These are phyloP conservation scores for Spathaspora hagerdaliae DNA, from an alignment of 805 yeast species.

Conservation along the genomic window DNA sequence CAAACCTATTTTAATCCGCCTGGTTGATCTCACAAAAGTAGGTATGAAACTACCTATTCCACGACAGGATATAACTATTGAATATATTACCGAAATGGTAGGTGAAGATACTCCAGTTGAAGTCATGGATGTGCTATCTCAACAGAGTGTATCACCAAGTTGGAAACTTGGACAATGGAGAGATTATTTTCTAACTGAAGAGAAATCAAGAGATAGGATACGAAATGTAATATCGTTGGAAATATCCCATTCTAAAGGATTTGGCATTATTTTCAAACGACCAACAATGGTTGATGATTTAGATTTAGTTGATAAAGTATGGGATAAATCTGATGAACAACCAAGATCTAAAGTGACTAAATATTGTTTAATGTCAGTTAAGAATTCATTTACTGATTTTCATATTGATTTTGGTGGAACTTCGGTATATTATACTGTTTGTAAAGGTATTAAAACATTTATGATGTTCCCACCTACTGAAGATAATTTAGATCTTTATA, in stretches of 20 bases:
- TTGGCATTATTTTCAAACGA: conserved; percentile 49
- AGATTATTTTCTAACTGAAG: conserved; percentile 55
- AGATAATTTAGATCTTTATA: conserved; percentile 56
- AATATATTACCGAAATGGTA: conserved; percentile 50
- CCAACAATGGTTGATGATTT: conserved; percentile 63
- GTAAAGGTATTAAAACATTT: conserved; percentile 72
- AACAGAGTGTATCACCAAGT: conserved; percentile 53
- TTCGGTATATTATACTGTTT: conserved; percentile 80
- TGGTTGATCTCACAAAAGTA: conserved; percentile 20
- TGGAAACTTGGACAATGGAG: conserved; percentile 77
- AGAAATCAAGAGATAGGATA: conserved; percentile 54
- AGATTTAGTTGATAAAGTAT: conserved; percentile 68
- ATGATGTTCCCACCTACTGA: conserved; percentile 76
- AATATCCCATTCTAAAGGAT: conserved; percentile 50
- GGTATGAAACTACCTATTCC: conserved; percentile 53
- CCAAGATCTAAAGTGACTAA: conserved; percentile 60
- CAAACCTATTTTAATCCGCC: conserved; percentile 46
- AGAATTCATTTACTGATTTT: conserved; percentile 79
- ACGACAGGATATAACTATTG: conserved; percentile 43
- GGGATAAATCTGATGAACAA: conserved; percentile 38
- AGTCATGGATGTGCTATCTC: conserved; percentile 88
- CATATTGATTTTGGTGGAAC: conserved; percentile 93
- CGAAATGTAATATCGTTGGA: conserved; percentile 82
- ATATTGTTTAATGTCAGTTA: conserved; percentile 83
- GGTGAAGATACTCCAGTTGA: conserved; percentile 66